Percentiles rank a stretch among this genome's conserved stretches.
phyloP scores from a whole-genome alignment of 257 asterid genomes.

The Primulina huaijiensis region DNA sequence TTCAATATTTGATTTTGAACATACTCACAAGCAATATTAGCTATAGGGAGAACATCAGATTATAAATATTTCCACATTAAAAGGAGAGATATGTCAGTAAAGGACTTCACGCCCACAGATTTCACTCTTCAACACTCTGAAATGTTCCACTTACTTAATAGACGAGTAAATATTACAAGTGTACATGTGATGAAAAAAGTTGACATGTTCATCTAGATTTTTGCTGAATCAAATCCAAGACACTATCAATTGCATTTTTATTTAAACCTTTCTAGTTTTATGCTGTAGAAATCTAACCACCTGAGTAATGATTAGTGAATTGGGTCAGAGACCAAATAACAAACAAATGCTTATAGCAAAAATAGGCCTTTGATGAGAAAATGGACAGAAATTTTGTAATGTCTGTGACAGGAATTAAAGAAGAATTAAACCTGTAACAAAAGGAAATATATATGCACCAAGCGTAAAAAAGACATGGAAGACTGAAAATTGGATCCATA shows the following conservation, averaged over 20 bases:
- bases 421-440: background rate
- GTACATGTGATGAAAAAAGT: background rate
- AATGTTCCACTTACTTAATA: background rate
- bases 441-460: background rate
- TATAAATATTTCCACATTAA: background rate
- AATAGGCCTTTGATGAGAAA: background rate
- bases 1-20: conserved; percentile 16
- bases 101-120: conserved; percentile 1
- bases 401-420: background rate
- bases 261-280: background rate
- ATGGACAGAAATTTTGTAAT: background rate
- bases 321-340: background rate
- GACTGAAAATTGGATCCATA: conserved; percentile 20
- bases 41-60: background rate
- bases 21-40: background rate
- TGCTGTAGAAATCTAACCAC: background rate
- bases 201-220: conserved; percentile 1
- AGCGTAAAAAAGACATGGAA: background rate
- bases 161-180: background rate
- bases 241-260: background rate
- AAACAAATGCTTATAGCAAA: background rate
- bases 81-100: conserved; percentile 8
- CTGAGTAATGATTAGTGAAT: background rate
- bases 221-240: background rate
- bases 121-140: background rate